Evolutionary conservation across 805 yeast genomes (phyloP), one percentile per base, ranked within the genome.

Genomic region (Candida montana): DNA sequence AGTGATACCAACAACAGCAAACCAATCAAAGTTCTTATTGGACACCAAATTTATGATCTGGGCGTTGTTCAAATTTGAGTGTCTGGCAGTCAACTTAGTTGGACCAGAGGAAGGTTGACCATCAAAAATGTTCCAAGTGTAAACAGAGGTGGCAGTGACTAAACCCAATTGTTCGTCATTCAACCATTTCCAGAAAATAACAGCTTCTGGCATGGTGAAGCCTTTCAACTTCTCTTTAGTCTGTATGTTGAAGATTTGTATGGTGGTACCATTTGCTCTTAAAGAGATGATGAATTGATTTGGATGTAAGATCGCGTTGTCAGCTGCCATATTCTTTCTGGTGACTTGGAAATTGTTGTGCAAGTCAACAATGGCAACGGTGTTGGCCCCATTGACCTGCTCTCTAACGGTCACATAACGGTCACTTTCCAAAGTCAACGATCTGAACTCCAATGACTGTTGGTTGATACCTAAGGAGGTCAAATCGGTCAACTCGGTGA

Each of bases 221-320:
- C 95, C 83, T 72, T 90, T 90, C 60, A 93, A 74, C 60, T 95
- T 81, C 65, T 87, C 89, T 65, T 91, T 89, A 24, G 88, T 69
- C 40, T 81, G 85, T 54, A 93, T 74, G 65, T 93, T 86, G 68
- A 93, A 95, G 52, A 93, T 86, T 68, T 89, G 99, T 47, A 93
- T 76, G 31, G 96, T 90, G 37, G 96, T 89, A 52, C 96, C 96
- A 59, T 89, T 93, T 33, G 98, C 98, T 60, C 98, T 79, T 51
- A 93, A 77, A 13, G 96, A 88, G 54, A 93, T 89, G 49, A 90
- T 88, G 65, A 83, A 80, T 63, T 83, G 79, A n/a, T 67, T 59
- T 27, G 99, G 98, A 64, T 89, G 95, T 93, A 93, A 81, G 60
- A 93, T 93, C 38, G 97, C 98, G 48, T 89, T 85, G 66, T 93